These are phyloP conservation scores for Papiliotrema nemorosa DNA, from an alignment of 1,284 basidiomycete species.

Conservation along the genomic window DNA sequence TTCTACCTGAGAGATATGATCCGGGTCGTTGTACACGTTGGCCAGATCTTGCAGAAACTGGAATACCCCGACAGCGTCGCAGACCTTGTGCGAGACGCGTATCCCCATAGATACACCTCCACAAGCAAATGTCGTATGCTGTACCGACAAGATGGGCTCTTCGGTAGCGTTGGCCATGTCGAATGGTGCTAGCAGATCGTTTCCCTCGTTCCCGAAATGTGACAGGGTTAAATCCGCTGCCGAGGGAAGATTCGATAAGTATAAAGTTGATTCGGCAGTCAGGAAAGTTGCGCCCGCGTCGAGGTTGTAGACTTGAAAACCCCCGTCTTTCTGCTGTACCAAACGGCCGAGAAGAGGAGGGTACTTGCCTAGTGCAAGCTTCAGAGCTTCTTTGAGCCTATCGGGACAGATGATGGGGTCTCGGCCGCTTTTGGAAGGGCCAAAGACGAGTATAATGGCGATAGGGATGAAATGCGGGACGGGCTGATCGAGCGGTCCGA, in stretches of 20 bases:
- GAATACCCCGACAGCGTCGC: slow-evolving; percentile 25
- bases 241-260: background rate
- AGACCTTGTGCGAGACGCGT: slow-evolving; percentile 17
- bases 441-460: slow-evolving; percentile 21
- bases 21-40: slow-evolving; percentile 11
- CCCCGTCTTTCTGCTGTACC: slow-evolving; percentile 2
- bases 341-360: slow-evolving; percentile 27
- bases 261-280: background rate
- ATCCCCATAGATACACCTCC: slow-evolving; percentile 25
- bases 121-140: slow-evolving; percentile 27
- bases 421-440: background rate
- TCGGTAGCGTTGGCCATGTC: slow-evolving; percentile 1
- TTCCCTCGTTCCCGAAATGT: slow-evolving; percentile 10
- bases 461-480: slow-evolving; percentile 18
- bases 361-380: slow-evolving; percentile 19
- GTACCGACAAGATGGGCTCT: slow-evolving; percentile 17
- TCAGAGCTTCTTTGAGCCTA: slow-evolving; percentile 4
- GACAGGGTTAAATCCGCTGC: background rate
- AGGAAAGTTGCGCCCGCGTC: slow-evolving; percentile 1
- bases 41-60: slow-evolving; percentile 18
- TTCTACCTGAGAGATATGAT: background rate
- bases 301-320: background rate
- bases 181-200: slow-evolving; percentile 13
- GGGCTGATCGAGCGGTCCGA: slow-evolving; percentile 22
- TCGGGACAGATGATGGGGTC: background rate